Evolutionary conservation across 163 green algal species (phyloP), one percentile per base, ranked within the genome.

Genomic region (Scenedesmus sp.): DNA sequence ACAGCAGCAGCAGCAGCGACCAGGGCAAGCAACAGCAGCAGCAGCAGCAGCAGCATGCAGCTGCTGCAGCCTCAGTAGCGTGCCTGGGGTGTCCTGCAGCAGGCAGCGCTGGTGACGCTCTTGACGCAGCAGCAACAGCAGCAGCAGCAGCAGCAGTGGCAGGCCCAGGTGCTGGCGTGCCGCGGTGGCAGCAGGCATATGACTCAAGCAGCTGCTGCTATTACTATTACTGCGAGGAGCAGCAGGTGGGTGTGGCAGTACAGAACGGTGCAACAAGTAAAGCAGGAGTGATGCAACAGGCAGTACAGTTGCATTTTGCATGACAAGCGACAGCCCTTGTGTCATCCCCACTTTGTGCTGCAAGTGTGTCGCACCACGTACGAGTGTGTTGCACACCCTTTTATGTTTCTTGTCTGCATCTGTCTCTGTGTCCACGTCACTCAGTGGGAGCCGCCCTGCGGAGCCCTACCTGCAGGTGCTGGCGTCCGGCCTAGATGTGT

Each of bases 171-270:
- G 66, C 6, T 56, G 46, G 1, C 3, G 34, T 20, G 23, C 54
- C n/a, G 3, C 59, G 59, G 8, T 92, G 88, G 88, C 77, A 88
- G 10, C 81, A 92, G 88, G 88, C 88, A 3, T 84, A 56, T 16
- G 88, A 92, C 26, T 46, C 46, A 1, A 18, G 18, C 23, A 84
- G 3, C 10, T 81, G 88, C 26, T 76, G 55, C 26, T 92, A 92
- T 64, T 92, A 92, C 81, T 92, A 92, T n/a, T 92, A 92, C 62
- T 86, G 85, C 66, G 59, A 88, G 74, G 34, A 23, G 3, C 62
- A 85, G 81, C 88, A 92, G 88, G 88, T 89, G 77, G 10, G 74
- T 34, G 34, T 86, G 66, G 59, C 82, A 57, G 16, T 56, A 52
- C 56, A 52, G 13, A 18, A 7, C 57, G 9, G 20, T 74, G 56